A percentile compares a stretch with the other conserved stretches of the same genome.
These are phyloP conservation scores for Penicillium sp. DNA, from an alignment of 2,329 filamentous ascomycete genomes.

Conservation along the genomic window DNA sequence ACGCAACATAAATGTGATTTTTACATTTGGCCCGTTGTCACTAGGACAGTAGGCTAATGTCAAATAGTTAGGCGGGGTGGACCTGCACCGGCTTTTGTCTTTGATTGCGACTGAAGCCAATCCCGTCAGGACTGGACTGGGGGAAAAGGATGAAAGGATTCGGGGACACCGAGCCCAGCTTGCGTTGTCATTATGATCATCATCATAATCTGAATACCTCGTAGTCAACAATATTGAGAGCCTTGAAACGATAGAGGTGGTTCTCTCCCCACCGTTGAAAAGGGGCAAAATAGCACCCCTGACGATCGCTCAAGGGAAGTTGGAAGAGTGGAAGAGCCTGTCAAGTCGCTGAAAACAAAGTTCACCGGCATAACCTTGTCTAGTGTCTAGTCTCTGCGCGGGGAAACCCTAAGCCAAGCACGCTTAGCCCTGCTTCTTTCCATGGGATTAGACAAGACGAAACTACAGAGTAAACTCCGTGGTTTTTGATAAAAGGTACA, in stretches of 20 bases:
- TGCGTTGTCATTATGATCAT: neutral
- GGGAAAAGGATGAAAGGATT: neutral
- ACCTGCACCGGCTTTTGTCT: constrained; percentile 5
- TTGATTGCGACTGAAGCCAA: neutral
- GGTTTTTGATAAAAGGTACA: neutral
- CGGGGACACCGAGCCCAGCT: neutral
- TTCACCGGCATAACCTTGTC: constrained; percentile 3
- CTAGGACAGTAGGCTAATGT: constrained; percentile 14
- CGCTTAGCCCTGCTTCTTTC: neutral
- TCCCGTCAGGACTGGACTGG: neutral
- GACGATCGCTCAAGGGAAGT: neutral
- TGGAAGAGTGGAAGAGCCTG: neutral
- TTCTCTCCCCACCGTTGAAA: neutral
- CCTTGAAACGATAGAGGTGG: neutral
- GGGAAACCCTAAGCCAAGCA: neutral
- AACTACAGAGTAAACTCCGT: too few relatives aligned
- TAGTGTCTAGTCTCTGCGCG: neutral
- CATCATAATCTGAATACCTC: neutral
- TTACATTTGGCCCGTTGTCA: neutral
- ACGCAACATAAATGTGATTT: neutral
- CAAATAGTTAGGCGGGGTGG: constrained; percentile 43
- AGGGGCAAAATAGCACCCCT: constrained; percentile 1
- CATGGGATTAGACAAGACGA: too few relatives aligned
- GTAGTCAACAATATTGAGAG: neutral
- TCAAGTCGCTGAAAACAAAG: constrained; percentile 2